A percentile compares a stretch with the other conserved stretches of the same genome.
Conservation (phyloP, 2,329 filamentous ascomycete genomes). For the Leptoxyphium fumago region DNA sequence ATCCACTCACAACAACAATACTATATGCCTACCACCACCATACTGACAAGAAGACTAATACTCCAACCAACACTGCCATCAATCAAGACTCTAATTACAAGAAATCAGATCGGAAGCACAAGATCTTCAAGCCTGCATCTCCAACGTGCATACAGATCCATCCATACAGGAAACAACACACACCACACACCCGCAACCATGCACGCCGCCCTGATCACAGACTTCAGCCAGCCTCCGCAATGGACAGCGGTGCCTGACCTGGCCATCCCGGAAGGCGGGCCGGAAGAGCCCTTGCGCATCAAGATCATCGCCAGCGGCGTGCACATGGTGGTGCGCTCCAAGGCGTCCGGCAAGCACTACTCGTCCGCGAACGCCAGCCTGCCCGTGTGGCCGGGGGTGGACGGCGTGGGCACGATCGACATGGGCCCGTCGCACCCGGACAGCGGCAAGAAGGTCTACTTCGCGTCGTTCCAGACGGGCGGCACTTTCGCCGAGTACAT, state of each 20-base stretch:
- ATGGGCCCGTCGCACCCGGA: conserved; percentile 11
- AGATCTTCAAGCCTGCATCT: too few relatives aligned
- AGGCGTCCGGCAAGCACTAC: conserved; percentile 42
- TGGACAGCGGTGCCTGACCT: conserved; percentile 21
- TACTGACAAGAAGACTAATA: too few relatives aligned
- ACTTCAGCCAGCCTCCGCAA: conserved; percentile 24
- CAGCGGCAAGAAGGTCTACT: conserved; percentile 37
- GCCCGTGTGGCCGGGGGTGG: conserved; percentile 39
- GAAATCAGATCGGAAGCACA: too few relatives aligned
- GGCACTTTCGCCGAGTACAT: conserved; percentile 35
- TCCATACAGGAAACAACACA: too few relatives aligned
- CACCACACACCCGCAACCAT: conserved; percentile 8
- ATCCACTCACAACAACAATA: too few relatives aligned
- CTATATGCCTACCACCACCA: too few relatives aligned
- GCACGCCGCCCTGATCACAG: conserved; percentile 27
- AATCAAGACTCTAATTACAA: too few relatives aligned
- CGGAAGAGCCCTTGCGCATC: conserved; percentile 29
- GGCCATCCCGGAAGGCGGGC: conserved; percentile 15
- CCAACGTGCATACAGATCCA: too few relatives aligned
- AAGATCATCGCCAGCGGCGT: conserved; percentile 38
- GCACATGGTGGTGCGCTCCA: conserved; percentile 39
- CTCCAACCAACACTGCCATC: too few relatives aligned
- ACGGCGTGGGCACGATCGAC: conserved; percentile 33
- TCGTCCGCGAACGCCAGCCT: conserved; percentile 25
- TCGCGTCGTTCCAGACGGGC: conserved; percentile 25